Evolutionary conservation across 371 early-diverging fungal genomes (phyloP).

Genomic region (Rhizopus stolonifer): DNA sequence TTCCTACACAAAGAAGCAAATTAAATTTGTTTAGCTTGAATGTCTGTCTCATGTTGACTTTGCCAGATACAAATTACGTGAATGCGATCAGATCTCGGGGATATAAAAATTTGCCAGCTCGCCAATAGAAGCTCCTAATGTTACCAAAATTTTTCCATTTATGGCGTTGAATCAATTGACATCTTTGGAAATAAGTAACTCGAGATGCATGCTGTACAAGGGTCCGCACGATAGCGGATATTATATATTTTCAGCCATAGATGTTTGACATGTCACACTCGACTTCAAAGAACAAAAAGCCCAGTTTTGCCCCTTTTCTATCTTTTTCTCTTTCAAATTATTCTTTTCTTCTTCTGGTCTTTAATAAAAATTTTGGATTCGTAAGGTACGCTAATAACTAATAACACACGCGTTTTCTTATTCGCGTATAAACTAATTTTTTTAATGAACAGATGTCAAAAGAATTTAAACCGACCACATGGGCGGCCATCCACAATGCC

Average conservation of each 20-base stretch:
- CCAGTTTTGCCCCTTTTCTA: background rate
- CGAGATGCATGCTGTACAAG: background rate
- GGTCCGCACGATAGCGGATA: conserved; percentile 1
- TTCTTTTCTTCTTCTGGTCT: background rate
- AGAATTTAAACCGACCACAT: conserved; percentile 53
- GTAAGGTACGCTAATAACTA: background rate
- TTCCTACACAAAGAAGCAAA: too few species aligned
- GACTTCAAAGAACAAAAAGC: background rate
- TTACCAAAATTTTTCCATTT: too few species aligned
- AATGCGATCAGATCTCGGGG: too few species aligned
- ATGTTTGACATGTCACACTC: conserved; percentile 3
- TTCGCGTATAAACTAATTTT: background rate
- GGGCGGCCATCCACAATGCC: conserved; percentile 59
- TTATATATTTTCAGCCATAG: conserved; percentile 3
- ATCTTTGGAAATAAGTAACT: too few species aligned
- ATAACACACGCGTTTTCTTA: conserved; percentile 2
- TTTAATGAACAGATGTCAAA: conserved; percentile 24
- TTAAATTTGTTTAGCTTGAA: too few species aligned
- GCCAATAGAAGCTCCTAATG: too few species aligned
- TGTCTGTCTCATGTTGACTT: too few species aligned
- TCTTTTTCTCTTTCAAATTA: background rate
- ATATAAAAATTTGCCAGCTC: too few species aligned
- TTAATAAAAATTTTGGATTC: background rate
- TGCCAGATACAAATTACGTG: too few species aligned
- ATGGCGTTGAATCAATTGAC: too few species aligned